Conservation (phyloP, 2,329 filamentous ascomycete species). For the Diaporthe citriasiana region DNA sequence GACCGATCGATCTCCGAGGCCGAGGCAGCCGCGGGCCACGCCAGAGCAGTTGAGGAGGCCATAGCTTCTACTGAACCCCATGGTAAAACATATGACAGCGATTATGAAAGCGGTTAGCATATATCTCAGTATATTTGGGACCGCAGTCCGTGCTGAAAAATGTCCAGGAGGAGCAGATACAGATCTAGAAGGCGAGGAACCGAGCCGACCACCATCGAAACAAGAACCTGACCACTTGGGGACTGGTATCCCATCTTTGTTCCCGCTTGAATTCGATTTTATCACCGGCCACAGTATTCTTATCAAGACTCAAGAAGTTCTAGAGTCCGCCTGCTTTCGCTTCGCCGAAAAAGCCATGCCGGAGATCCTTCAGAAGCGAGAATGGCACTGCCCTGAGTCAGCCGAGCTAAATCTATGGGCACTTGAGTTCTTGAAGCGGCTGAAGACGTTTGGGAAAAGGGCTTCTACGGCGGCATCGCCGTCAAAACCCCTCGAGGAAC, state of each 20-base stretch:
- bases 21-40: background rate
- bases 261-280: slow-evolving; percentile 53
- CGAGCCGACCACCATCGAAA: background rate
- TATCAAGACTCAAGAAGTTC: slow-evolving; percentile 51
- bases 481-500: background rate
- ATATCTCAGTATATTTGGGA: background rate
- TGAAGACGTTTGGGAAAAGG: background rate
- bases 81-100: background rate
- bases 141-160: background rate
- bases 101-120: background rate
- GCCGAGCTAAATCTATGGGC: slow-evolving; percentile 56
- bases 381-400: slow-evolving; percentile 53
- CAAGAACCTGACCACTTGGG: background rate
- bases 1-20: background rate
- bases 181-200: background rate
- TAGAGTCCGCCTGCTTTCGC: slow-evolving; percentile 57
- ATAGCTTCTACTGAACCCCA: background rate
- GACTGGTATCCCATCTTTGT: slow-evolving; percentile 46
- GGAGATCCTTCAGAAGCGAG: slow-evolving; percentile 46
- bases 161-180: background rate
- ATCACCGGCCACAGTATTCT: slow-evolving; percentile 54
- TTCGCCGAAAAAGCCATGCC: slow-evolving; percentile 54
- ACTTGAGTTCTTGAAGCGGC: background rate
- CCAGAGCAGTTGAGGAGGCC: background rate
- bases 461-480: slow-evolving; percentile 42